phyloP scores from a whole-genome alignment of 2,329 filamentous ascomycete species.

The Seiridium unicorne region DNA sequence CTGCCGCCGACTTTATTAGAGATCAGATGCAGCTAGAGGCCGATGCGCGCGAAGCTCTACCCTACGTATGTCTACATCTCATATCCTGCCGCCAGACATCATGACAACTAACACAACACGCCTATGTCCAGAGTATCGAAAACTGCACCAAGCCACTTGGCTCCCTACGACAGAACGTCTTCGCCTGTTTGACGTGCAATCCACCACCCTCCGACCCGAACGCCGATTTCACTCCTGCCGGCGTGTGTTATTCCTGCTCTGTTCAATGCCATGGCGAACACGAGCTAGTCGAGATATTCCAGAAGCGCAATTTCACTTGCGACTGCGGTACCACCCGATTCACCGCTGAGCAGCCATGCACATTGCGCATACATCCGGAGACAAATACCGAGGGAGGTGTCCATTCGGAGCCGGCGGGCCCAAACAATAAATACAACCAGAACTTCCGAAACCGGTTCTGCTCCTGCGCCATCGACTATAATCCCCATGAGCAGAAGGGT shows the following conservation, averaged over 20 bases:
- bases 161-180: slow-evolving; percentile 81
- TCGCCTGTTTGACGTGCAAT: slow-evolving; percentile 92
- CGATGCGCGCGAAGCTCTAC: slow-evolving; percentile 90
- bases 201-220: slow-evolving; percentile 65
- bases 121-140: slow-evolving; percentile 74
- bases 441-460: slow-evolving; percentile 95
- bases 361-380: slow-evolving; percentile 66
- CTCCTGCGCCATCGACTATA: slow-evolving; percentile 83
- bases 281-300: slow-evolving; percentile 90
- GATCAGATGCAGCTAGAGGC: slow-evolving; percentile 88
- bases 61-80: slow-evolving; percentile 65
- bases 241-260: slow-evolving; percentile 94
- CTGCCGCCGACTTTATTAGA: slow-evolving; percentile 79
- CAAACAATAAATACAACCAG: slow-evolving; percentile 86
- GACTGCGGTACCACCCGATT: slow-evolving; percentile 91
- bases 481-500: slow-evolving; percentile 84
- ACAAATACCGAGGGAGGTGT: slow-evolving; percentile 78
- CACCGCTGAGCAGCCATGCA: slow-evolving; percentile 66
- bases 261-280: slow-evolving; percentile 97
- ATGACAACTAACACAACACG: background rate
- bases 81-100: background rate
- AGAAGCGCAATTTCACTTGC: slow-evolving; percentile 92
- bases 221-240: slow-evolving; percentile 70
- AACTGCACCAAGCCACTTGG: slow-evolving; percentile 90
- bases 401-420: slow-evolving; percentile 69